A percentile compares a stretch with the other conserved stretches of the same genome.
Evolutionary conservation across 2,329 filamentous ascomycete genomes (phyloP).

Genomic region (Colletotrichum spinosum): DNA sequence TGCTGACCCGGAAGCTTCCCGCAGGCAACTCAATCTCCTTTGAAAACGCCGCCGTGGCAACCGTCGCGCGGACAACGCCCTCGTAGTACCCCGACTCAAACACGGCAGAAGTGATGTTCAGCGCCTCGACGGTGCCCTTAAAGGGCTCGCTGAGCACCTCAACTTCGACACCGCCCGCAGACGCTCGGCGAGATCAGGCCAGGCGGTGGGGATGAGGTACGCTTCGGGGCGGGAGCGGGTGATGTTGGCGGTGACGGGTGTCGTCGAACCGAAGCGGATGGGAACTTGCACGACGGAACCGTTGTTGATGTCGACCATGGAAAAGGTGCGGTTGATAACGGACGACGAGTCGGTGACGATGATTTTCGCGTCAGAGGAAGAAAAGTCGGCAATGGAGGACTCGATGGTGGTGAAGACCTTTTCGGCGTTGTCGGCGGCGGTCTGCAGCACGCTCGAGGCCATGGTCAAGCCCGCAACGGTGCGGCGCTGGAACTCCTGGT

Average conservation of each 20-base stretch:
- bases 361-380: constrained; percentile 41
- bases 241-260: constrained; percentile 43
- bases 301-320: constrained; percentile 43
- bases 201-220: constrained; percentile 45
- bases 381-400: constrained; percentile 43
- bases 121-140: constrained; percentile 44
- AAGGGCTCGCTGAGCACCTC: constrained; percentile 41
- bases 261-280: constrained; percentile 44
- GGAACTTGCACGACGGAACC: constrained; percentile 45
- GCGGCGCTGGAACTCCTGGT: constrained; percentile 48
- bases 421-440: constrained; percentile 45
- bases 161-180: constrained; percentile 43
- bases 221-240: constrained; percentile 45
- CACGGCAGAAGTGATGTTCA: constrained; percentile 41
- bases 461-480: constrained; percentile 45
- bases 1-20: constrained; percentile 47
- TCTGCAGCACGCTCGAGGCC: constrained; percentile 45
- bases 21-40: constrained; percentile 41
- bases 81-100: constrained; percentile 44
- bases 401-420: constrained; percentile 44
- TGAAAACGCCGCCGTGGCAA: constrained; percentile 38
- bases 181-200: constrained; percentile 44
- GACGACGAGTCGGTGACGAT: constrained; percentile 44
- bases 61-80: constrained; percentile 42
- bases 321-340: constrained; percentile 38